These are phyloP conservation scores for Backusella parvicylindrica DNA, from an alignment of 192 early-diverging fungal genomes.

Conservation along the genomic window DNA sequence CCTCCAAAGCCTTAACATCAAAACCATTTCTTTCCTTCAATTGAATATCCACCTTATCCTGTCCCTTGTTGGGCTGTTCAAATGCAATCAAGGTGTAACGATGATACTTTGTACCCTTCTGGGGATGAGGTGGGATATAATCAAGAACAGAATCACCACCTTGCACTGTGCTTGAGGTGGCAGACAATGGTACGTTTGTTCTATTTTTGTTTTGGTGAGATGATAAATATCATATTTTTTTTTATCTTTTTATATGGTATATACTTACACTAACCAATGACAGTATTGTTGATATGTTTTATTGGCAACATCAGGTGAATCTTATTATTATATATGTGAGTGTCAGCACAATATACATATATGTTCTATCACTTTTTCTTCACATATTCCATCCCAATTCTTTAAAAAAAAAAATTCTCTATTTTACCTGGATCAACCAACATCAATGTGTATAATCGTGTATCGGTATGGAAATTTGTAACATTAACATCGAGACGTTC, in stretches of 20 bases:
- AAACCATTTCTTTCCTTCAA: constrained; percentile 14
- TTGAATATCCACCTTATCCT: constrained; percentile 46
- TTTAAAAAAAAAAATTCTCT: not conserved
- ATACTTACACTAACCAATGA: constrained; percentile 66
- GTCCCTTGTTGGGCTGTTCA: constrained; percentile 58
- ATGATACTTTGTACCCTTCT: constrained; percentile 70
- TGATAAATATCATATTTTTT: not conserved
- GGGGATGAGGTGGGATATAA: constrained; percentile 75
- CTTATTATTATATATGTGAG: constrained; percentile 10
- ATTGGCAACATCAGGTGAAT: constrained; percentile 58
- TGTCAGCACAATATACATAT: not conserved
- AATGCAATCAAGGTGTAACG: constrained; percentile 66
- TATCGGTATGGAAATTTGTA: constrained; percentile 62
- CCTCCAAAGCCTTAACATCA: constrained; percentile 34
- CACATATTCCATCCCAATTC: not conserved
- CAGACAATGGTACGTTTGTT: constrained; percentile 60
- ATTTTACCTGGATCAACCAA: constrained; percentile 66
- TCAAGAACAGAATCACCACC: constrained; percentile 45
- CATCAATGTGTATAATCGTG: constrained; percentile 63
- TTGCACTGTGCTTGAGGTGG: constrained; percentile 42
- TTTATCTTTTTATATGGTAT: not conserved
- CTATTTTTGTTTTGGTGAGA: too few relatives aligned
- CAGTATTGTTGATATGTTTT: constrained; percentile 66
- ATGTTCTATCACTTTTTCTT: too few relatives aligned
- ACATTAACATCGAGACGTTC: constrained; percentile 52